A percentile compares a stretch with the other conserved stretches of the same genome.
These are phyloP conservation scores for Rhizopus delemar DNA, from an alignment of 371 early-diverging fungal species.

Conservation along the genomic window DNA sequence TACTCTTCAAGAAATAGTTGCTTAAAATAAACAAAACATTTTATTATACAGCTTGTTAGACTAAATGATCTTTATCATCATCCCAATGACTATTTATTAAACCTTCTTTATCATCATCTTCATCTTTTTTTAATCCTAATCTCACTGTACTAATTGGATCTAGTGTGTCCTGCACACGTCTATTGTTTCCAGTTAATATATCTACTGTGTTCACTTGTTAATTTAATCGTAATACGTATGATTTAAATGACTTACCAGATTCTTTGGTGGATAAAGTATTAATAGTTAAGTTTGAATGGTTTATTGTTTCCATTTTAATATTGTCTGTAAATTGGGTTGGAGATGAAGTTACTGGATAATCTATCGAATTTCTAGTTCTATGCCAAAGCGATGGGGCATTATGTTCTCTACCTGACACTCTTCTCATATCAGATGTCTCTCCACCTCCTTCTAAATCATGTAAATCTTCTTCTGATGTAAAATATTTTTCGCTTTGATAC, in stretches of 20 bases:
- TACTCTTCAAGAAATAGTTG: conserved; percentile 25
- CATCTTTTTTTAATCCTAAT: conserved; percentile 8
- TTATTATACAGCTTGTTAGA: not conserved
- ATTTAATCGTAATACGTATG: not conserved
- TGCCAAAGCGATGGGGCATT: conserved; percentile 11
- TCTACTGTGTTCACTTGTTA: conserved; percentile 5
- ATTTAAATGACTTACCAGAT: conserved; percentile 10
- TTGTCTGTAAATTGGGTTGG: conserved; percentile 9
- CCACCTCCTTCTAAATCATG: conserved; percentile 9
- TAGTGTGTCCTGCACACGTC: conserved; percentile 25
- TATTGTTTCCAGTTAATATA: conserved; percentile 11
- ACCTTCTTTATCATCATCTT: conserved; percentile 18
- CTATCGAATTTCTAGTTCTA: conserved; percentile 16
- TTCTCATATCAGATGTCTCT: conserved; percentile 1
- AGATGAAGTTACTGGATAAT: conserved; percentile 5
- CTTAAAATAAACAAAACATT: conserved; percentile 10
- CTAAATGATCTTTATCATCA: not conserved
- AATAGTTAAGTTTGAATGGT: conserved; percentile 1
- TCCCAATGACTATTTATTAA: conserved; percentile 7
- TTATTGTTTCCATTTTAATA: conserved; percentile 19
- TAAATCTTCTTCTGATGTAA: conserved; percentile 22
- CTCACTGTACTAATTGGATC: conserved; percentile 20
- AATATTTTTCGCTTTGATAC: conserved; percentile 20
- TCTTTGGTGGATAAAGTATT: conserved; percentile 1
- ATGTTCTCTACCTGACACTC: conserved; percentile 1